phyloP scores from a whole-genome alignment of 1,284 basidiomycete genomes.

The Earliella scabrosa region DNA sequence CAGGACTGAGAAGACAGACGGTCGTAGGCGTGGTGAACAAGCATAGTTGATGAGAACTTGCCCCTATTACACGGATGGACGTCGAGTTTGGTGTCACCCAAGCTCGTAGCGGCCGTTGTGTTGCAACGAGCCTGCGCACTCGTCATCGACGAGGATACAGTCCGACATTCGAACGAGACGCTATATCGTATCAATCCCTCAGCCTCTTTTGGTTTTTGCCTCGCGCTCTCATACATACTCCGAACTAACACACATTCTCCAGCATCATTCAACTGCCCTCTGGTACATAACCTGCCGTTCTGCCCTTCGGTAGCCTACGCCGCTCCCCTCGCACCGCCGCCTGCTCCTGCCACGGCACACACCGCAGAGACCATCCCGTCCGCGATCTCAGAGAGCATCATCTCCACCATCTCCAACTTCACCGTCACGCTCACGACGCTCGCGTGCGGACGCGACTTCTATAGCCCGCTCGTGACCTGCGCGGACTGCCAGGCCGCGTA shows the following conservation, averaged over 20 bases:
- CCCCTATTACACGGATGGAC: no score
- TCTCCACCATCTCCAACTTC: conserved; percentile 72
- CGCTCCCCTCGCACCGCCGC: conserved; percentile 61
- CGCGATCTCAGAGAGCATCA: conserved; percentile 51
- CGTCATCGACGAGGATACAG: no score
- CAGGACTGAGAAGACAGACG: no score
- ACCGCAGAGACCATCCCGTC: conserved; percentile 57
- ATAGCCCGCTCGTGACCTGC: conserved; percentile 80
- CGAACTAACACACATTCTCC: not conserved
- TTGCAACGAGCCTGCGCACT: no score
- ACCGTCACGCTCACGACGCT: conserved; percentile 71
- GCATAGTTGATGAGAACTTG: no score
- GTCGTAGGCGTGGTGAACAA: no score
- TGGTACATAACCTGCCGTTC: conserved; percentile 72
- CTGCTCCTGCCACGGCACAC: conserved; percentile 46
- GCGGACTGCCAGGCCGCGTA: conserved; percentile 78
- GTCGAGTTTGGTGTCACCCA: no score
- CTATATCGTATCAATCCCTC: no score
- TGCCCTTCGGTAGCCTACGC: conserved; percentile 78
- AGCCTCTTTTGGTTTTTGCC: no score
- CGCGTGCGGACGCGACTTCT: conserved; percentile 81
- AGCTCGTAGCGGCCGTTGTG: no score
- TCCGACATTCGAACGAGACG: no score
- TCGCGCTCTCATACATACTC: no score
- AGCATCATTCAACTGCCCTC: conserved; percentile 75